Evolutionary conservation across 192 early-diverging fungal genomes (phyloP), one percentile per base, ranked within the genome.

Genomic region (Phycomyces nitens): DNA sequence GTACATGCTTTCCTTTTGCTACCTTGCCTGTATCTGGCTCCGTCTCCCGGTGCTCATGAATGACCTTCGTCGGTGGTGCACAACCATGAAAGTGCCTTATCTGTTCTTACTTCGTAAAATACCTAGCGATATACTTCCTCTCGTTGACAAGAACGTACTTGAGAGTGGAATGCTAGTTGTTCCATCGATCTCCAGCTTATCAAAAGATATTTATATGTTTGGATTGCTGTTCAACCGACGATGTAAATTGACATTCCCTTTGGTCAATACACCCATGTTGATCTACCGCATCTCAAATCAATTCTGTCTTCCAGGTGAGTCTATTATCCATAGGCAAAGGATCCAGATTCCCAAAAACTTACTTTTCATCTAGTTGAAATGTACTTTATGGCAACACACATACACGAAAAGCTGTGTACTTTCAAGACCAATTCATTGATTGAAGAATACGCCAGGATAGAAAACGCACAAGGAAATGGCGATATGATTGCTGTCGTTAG

Each of bases 261-360:
- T 60, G 0, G 24, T 42, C 12, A 70, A 76, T 24, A 40, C n/a
- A 5, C 34, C 69, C 4, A 43, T 71, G 2, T 39, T 68, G 5
- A 16, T 76, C 16, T 39, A 68, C 34, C 58, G 74, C 16, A 56
- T 63, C 29, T 47, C 39, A 23, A 24, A 50, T n/a, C 64, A 76
- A 34, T 56, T 76, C 5, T 64, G 54, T 47, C 27, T 76, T 14
- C 74, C 74, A 57, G 44, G 70, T 72, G 62, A 63, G 24, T 24
- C 4, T n/a, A 2, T 22, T 54, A 5, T 14, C 18, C 12, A 22
- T 49, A 29, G 2, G n/a, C n/a, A n/a, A n/a, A n/a, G n/a, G n/a
- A n/a, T n/a, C n/a, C n/a, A n/a, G n/a, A n/a, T n/a, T n/a, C n/a
- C n/a, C n/a, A n/a, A n/a, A n/a, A n/a, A n/a, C n/a, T n/a, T n/a